phyloP scores from a whole-genome alignment of 129 eudicot genomes.

The Erigeron canadensis region DNA sequence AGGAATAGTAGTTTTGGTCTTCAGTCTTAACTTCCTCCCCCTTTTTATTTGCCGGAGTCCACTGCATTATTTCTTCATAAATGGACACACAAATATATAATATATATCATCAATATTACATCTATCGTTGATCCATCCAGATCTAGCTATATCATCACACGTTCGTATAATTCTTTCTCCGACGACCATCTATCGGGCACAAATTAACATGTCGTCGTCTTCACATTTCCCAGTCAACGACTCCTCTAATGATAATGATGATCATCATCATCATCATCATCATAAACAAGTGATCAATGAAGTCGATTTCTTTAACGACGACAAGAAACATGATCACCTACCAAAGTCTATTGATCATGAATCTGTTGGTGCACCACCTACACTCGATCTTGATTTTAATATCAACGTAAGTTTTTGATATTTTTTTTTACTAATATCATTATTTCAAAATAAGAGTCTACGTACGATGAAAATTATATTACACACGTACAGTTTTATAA shows the following conservation, averaged over 20 bases:
- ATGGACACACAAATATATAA: slow-evolving; percentile 67
- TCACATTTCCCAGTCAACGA: slow-evolving; percentile 9
- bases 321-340: slow-evolving; percentile 28
- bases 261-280: slow-evolving; percentile 13
- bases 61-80: slow-evolving; percentile 35
- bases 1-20: slow-evolving; percentile 40
- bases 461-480: no score
- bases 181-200: slow-evolving; percentile 19
- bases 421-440: not conserved
- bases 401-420: slow-evolving; percentile 46
- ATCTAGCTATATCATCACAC: slow-evolving; percentile 32
- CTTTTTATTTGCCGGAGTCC: slow-evolving; percentile 56
- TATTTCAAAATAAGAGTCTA: no score
- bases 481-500: no score
- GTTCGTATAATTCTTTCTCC: not conserved
- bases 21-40: slow-evolving; percentile 38
- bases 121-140: slow-evolving; percentile 49
- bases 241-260: not conserved
- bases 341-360: not conserved
- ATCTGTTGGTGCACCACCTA: slow-evolving; percentile 7
- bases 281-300: slow-evolving; percentile 37
- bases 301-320: slow-evolving; percentile 57
- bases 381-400: slow-evolving; percentile 27
- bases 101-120: no score
- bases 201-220: slow-evolving; percentile 12